phyloP scores from a whole-genome alignment of 1,284 basidiomycete species.

The Ustilago cynodontis region DNA sequence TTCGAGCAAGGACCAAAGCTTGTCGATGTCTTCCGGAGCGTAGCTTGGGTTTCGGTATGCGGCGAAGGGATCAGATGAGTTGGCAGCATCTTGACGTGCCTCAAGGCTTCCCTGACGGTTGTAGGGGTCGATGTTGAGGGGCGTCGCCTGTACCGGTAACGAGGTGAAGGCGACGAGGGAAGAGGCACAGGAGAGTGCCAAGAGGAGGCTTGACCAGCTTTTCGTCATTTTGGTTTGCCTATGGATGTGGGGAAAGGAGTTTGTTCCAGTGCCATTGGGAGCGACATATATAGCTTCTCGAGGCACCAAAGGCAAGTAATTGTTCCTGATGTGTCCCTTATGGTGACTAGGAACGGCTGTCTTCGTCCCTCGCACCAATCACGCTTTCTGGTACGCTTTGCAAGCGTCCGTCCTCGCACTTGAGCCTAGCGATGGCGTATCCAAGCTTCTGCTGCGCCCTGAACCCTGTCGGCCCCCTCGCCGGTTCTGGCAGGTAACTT shows the following conservation, averaged over 20 bases:
- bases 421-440: too few relatives aligned
- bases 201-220: constrained; percentile 4
- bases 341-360: background rate
- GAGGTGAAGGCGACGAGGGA: background rate
- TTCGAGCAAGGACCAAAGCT: background rate
- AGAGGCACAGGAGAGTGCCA: background rate
- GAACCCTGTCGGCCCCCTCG: background rate
- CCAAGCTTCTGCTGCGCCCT: too few relatives aligned
- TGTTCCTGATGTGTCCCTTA: background rate
- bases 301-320: background rate
- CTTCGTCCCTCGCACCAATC: background rate
- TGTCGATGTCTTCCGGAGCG: background rate
- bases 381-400: background rate
- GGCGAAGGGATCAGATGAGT: constrained; percentile 1
- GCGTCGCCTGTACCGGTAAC: background rate
- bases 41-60: background rate
- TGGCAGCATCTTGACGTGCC: background rate
- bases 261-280: background rate
- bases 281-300: background rate
- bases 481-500: background rate
- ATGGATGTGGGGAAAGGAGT: background rate
- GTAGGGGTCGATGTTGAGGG: background rate
- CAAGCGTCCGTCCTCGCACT: too few relatives aligned
- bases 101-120: background rate
- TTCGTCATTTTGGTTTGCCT: background rate